A percentile compares a stretch with the other conserved stretches of the same genome.
These are phyloP conservation scores for Boletus speciosus DNA, from an alignment of 768 basidiomycete genomes.

Conservation along the genomic window DNA sequence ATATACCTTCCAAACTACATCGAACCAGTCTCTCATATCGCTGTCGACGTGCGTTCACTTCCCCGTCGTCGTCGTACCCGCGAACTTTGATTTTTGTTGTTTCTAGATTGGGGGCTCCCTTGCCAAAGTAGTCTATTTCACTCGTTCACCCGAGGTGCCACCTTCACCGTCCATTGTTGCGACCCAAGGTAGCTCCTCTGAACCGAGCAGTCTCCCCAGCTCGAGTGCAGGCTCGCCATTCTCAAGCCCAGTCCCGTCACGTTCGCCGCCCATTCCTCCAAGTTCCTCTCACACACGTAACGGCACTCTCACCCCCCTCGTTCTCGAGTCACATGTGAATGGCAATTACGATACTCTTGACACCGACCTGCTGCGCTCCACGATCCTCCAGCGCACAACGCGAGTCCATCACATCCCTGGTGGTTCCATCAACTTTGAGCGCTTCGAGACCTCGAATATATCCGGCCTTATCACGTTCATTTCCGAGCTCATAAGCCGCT, in stretches of 20 bases:
- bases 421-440: conserved; percentile 94
- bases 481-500: conserved; percentile 78
- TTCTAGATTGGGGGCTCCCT: conserved; percentile 91
- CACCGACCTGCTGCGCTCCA: conserved; percentile 51
- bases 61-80: background rate
- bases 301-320: conserved; percentile 81
- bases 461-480: conserved; percentile 83
- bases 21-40: conserved; percentile 96
- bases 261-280: conserved; percentile 24
- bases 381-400: conserved; percentile 64
- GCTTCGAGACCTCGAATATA: conserved; percentile 92
- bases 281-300: conserved; percentile 40
- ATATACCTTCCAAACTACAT: conserved; percentile 98
- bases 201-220: conserved; percentile 41
- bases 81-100: background rate
- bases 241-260: conserved; percentile 3
- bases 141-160: conserved; percentile 85
- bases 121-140: conserved; percentile 98
- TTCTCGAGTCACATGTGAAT: conserved; percentile 52
- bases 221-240: conserved; percentile 32
- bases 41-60: conserved; percentile 77
- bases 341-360: conserved; percentile 30
- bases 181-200: conserved; percentile 52
- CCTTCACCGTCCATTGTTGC: conserved; percentile 68
- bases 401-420: conserved; percentile 76